These are phyloP conservation scores for Colletotrichum lentis DNA, from an alignment of 2,329 filamentous ascomycete genomes.

Conservation along the genomic window DNA sequence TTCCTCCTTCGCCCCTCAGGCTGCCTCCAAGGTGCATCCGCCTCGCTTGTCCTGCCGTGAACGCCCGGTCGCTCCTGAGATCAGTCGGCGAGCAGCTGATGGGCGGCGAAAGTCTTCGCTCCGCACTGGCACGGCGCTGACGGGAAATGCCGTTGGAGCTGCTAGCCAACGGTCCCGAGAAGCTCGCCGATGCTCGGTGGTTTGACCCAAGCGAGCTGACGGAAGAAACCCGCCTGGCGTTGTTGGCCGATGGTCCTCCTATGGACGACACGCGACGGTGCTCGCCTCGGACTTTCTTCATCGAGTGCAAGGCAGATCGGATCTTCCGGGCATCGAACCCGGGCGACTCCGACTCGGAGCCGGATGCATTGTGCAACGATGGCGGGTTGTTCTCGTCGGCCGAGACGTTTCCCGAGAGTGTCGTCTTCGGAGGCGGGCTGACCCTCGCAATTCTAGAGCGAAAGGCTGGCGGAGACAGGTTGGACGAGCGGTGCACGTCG, in stretches of 20 bases:
- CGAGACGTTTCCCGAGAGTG: conserved; percentile 45
- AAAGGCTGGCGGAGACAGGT: conserved; percentile 56
- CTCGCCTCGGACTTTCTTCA: conserved; percentile 55
- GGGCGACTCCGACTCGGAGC: conserved; percentile 60
- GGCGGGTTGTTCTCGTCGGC: conserved; percentile 63
- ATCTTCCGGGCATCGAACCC: conserved; percentile 63
- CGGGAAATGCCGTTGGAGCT: conserved; percentile 65
- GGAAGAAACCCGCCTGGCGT: conserved; percentile 56
- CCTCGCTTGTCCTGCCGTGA: conserved; percentile 65
- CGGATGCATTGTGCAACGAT: conserved; percentile 50
- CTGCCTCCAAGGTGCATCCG: conserved; percentile 64
- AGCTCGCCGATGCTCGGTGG: conserved; percentile 44
- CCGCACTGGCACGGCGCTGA: conserved; percentile 59
- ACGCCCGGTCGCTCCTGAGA: conserved; percentile 46
- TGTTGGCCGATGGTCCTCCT: conserved; percentile 47
- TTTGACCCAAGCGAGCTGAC: conserved; percentile 39
- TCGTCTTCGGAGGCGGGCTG: conserved; percentile 46
- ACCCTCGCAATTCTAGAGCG: conserved; percentile 45
- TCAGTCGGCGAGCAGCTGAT: conserved; percentile 61
- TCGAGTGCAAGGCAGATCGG: conserved; percentile 62
- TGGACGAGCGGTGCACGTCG: conserved; percentile 60
- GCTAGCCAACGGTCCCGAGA: conserved; percentile 57
- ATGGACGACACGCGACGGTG: conserved; percentile 54
- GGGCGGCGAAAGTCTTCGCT: conserved; percentile 62
- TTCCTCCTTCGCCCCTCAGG: conserved; percentile 42